A percentile compares a stretch with the other conserved stretches of the same genome.
Conservation (phyloP, 1,284 basidiomycete genomes). For the Tetrapyrgos nigripes region DNA sequence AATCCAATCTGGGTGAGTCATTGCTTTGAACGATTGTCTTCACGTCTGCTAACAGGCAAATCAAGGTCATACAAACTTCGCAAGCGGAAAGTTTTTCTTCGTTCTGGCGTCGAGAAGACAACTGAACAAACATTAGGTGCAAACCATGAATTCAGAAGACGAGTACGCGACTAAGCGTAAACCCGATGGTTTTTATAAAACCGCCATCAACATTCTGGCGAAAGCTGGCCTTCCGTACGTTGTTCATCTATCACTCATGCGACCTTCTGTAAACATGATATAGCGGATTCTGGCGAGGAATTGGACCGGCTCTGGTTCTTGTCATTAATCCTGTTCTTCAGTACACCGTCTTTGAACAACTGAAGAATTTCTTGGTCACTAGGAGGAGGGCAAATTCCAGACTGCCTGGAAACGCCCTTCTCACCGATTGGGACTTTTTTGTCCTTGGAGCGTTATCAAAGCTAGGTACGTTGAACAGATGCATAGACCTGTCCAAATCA, state of each 20-base stretch:
- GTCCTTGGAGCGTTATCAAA: slow-evolving; percentile 89
- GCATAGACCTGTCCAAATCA: slow-evolving; percentile 1
- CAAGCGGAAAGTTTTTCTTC: no score
- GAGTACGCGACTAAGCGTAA: slow-evolving; percentile 48
- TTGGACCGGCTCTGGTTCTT: slow-evolving; percentile 82
- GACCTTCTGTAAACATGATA: slow-evolving; percentile 4
- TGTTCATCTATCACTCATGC: not conserved
- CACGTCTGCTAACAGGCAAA: no score
- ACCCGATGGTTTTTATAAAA: slow-evolving; percentile 73
- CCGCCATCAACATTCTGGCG: slow-evolving; percentile 74
- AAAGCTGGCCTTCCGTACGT: slow-evolving; percentile 72
- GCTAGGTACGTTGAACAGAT: slow-evolving; percentile 67
- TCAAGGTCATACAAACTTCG: slow-evolving; percentile 93
- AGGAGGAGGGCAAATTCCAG: slow-evolving; percentile 62
- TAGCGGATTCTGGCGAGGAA: slow-evolving; percentile 91
- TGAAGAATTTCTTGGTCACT: slow-evolving; percentile 80
- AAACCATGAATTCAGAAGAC: slow-evolving; percentile 49
- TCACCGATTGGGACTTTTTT: slow-evolving; percentile 90
- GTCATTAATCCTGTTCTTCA: slow-evolving; percentile 96
- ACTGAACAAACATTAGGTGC: no score
- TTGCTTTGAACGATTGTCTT: no score
- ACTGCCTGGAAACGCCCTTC: slow-evolving; percentile 49
- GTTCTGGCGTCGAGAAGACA: no score
- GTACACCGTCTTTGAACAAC: slow-evolving; percentile 85
- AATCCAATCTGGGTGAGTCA: slow-evolving; percentile 98